These are phyloP conservation scores for Leishmania arabica DNA, from an alignment of 208 protist genomes.

Conservation along the genomic window DNA sequence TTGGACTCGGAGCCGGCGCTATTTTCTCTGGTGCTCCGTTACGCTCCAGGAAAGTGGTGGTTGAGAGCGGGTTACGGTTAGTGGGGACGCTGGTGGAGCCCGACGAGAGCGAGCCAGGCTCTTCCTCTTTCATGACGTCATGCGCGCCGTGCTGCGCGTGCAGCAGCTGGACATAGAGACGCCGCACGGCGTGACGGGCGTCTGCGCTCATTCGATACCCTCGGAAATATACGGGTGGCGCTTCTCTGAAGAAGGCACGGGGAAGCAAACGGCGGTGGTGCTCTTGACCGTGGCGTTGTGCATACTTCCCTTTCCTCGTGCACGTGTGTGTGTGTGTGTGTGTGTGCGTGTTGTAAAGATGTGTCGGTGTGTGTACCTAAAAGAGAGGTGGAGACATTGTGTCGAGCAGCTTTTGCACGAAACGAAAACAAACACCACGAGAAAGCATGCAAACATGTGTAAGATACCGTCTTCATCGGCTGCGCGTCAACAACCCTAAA, in stretches of 20 bases:
- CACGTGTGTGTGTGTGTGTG: background rate
- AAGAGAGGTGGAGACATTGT: background rate
- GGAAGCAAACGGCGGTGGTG: background rate
- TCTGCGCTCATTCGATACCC: slow-evolving; percentile 3
- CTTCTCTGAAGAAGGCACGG: background rate
- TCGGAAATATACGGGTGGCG: background rate
- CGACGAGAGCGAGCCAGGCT: background rate
- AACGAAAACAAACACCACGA: background rate
- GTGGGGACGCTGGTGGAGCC: no score
- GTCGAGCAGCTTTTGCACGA: background rate
- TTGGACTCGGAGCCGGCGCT: background rate
- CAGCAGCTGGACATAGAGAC: slow-evolving; percentile 16
- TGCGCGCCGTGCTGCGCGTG: background rate
- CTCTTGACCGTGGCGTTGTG: background rate
- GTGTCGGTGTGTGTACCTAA: background rate
- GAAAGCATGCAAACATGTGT: background rate
- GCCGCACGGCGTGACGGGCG: slow-evolving; percentile 12
- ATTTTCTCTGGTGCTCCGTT: no score
- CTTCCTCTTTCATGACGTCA: background rate
- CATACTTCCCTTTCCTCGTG: background rate
- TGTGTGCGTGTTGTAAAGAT: background rate
- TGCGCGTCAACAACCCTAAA: background rate
- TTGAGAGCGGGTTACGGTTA: background rate
- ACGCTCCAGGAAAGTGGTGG: background rate
- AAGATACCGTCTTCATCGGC: background rate